Evolutionary conservation across 805 yeast species (phyloP).

Genomic region (Wickerhamomyces bovis): DNA sequence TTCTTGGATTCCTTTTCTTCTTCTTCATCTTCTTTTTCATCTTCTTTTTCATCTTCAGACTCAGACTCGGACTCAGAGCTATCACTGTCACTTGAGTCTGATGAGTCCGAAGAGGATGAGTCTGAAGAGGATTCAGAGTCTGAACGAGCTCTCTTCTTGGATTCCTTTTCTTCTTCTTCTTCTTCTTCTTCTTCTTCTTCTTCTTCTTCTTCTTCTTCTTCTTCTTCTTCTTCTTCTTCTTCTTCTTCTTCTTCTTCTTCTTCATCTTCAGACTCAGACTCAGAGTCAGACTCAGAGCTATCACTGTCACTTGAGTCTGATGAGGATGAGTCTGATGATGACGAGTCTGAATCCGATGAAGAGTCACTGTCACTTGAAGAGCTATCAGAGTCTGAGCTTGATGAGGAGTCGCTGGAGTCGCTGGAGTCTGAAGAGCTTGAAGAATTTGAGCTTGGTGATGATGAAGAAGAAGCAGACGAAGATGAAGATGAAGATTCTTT

Average conservation of each 20-base stretch:
- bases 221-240: too few relatives aligned
- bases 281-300: constrained; percentile 13
- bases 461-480: constrained; percentile 13
- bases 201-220: too few relatives aligned
- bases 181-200: too few relatives aligned
- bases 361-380: constrained; percentile 14
- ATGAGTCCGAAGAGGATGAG: constrained; percentile 14
- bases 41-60: constrained; percentile 9
- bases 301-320: constrained; percentile 21
- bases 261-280: constrained; percentile 3
- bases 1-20: constrained; percentile 15
- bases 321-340: constrained; percentile 16
- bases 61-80: constrained; percentile 11
- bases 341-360: constrained; percentile 19
- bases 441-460: constrained; percentile 20
- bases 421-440: constrained; percentile 15
- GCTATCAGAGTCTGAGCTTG: constrained; percentile 13
- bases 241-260: too few relatives aligned
- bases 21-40: constrained; percentile 8
- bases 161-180: constrained; percentile 13
- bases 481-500: constrained; percentile 10
- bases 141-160: constrained; percentile 18
- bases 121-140: constrained; percentile 20
- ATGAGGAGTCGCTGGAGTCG: constrained; percentile 17
- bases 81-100: constrained; percentile 17